These are phyloP conservation scores for Pyrenula aspistea DNA, from an alignment of 495 filamentous ascomycete species.

Conservation along the genomic window DNA sequence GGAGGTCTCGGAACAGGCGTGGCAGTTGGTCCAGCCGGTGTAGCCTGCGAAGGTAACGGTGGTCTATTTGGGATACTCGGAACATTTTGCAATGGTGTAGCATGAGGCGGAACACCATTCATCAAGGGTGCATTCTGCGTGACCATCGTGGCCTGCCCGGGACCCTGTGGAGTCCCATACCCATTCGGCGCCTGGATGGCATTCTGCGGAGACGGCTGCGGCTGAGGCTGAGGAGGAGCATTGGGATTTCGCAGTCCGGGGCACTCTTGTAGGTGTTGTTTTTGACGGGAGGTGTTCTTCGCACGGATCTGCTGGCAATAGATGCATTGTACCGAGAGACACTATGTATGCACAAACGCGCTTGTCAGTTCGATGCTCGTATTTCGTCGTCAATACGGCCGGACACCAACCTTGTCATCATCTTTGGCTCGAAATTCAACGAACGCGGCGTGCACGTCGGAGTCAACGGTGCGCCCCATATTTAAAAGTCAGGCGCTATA, in stretches of 20 bases:
- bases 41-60: constrained; percentile 18
- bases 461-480: constrained; percentile 46
- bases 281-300: constrained; percentile 47
- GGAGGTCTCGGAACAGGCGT: constrained; percentile 17
- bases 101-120: constrained; percentile 35
- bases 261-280: constrained; percentile 43
- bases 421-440: constrained; percentile 50
- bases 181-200: constrained; percentile 32
- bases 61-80: constrained; percentile 20
- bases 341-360: constrained; percentile 26
- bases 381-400: background rate
- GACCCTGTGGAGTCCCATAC: constrained; percentile 32
- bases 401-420: constrained; percentile 43
- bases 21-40: constrained; percentile 18
- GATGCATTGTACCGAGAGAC: constrained; percentile 47
- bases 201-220: constrained; percentile 27
- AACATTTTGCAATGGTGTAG: constrained; percentile 25
- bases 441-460: constrained; percentile 45
- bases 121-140: constrained; percentile 18
- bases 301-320: constrained; percentile 46
- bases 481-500: constrained; percentile 5
- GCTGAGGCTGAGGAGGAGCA: constrained; percentile 22
- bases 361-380: constrained; percentile 14
- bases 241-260: constrained; percentile 35
- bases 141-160: background rate